Percentiles rank a stretch among this genome's conserved stretches.
These are phyloP conservation scores for Citropsis articulata DNA, from an alignment of 345 rosid species.

Conservation along the genomic window DNA sequence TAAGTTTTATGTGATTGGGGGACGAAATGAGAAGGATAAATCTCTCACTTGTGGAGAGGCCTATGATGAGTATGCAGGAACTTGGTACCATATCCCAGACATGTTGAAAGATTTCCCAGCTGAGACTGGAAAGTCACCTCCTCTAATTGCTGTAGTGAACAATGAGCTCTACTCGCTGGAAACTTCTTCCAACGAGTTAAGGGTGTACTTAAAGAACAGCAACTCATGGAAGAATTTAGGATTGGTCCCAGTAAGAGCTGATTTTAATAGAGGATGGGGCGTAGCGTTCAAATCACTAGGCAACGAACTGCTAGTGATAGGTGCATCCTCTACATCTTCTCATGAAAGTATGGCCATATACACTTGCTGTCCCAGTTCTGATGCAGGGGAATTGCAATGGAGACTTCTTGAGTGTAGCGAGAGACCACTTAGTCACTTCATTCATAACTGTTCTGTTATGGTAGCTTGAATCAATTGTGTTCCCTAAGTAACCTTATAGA, in stretches of 20 bases:
- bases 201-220: constrained; percentile 50
- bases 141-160: constrained; percentile 70
- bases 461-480: constrained; percentile 37
- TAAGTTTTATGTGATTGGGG: constrained; percentile 78
- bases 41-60: constrained; percentile 72
- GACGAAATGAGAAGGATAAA: constrained; percentile 45
- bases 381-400: constrained; percentile 52
- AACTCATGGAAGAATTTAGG: constrained; percentile 79
- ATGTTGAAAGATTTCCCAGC: constrained; percentile 52
- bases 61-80: constrained; percentile 44
- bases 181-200: constrained; percentile 62
- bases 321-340: constrained; percentile 44
- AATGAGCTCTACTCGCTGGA: constrained; percentile 70
- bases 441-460: constrained; percentile 83
- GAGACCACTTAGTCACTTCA: constrained; percentile 63
- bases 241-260: constrained; percentile 71
- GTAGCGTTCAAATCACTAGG: constrained; percentile 93
- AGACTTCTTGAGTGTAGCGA: constrained; percentile 47
- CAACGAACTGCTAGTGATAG: constrained; percentile 73
- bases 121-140: constrained; percentile 64
- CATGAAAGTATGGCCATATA: constrained; percentile 59
- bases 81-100: constrained; percentile 60
- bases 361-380: constrained; percentile 56
- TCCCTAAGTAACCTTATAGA: background rate
- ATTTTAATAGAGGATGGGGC: constrained; percentile 76